Base-by-base conservation (phyloP, 148 eudicot species). In the Silene conica region DNA sequence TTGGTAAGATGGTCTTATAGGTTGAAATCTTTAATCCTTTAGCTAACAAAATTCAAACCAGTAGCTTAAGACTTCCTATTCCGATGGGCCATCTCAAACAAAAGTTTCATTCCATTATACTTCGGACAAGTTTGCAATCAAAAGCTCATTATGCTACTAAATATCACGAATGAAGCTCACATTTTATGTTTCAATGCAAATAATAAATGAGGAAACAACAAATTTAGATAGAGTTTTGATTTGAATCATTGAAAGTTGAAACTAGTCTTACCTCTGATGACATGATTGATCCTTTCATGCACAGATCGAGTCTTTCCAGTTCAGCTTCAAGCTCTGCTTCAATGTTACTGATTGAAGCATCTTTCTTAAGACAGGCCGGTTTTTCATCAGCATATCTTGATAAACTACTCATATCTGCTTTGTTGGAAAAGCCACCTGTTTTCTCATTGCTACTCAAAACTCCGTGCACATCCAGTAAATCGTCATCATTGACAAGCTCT, bases 241-340 rank as follows among this genome's bases (percentile, higher is more conserved):
- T 3, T 65, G 48, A 63, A 63, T 38, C 13, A 48, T 48, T 48
- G 54, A 13, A 48, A 48, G 8, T 48, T 48, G 54, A 48, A 48
- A 48, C 13, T 14, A 48, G 59, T 25, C 65, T 77, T 87, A 92
- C 99, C 99, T 87, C 90, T 75, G 85, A 67, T 41, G 81, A 88
- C 83, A 92, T 74, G 67, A 75, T 75, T 21, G 87, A 86, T 26
- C 90, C 88, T 52, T 76, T 90, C 84, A 95, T 89, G 83, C 78
- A 89, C 72, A 90, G 72, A 81, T 90, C 96, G 84, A 95, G 78
- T 77, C 90, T 92, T 78, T 90, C 93, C 71, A 95, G 84, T 79
- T 95, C 99, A 80, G 96, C 97, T 90, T 90, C 94, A 83, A 95
- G 99, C 83, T 95, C 99, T 23, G 96, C 99, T 86, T 95, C 99